These are phyloP conservation scores for Shiraia sp. DNA, from an alignment of 2,329 filamentous ascomycete genomes.

Conservation along the genomic window DNA sequence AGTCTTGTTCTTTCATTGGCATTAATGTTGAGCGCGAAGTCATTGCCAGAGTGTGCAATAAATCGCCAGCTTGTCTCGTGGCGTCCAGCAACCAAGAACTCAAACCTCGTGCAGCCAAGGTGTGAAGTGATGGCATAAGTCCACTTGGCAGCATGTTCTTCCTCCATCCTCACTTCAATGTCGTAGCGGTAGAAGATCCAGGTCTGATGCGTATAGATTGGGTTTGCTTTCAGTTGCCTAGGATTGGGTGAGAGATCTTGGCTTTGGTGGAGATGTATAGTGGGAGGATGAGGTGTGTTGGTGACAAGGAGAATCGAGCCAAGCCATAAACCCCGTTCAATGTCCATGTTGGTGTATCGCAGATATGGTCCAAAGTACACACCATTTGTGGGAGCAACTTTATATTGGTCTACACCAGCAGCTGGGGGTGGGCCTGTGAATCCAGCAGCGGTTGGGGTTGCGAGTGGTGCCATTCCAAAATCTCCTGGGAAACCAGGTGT, in stretches of 20 bases:
- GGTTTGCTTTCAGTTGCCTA: conserved; percentile 77
- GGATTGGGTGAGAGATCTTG: conserved; percentile 90
- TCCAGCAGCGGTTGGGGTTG: conserved; percentile 75
- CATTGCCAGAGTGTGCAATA: conserved; percentile 93
- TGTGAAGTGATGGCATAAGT: conserved; percentile 98
- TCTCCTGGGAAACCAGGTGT: conserved; percentile 84
- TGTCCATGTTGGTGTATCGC: conserved; percentile 94
- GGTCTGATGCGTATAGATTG: conserved; percentile 85
- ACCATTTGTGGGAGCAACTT: conserved; percentile 88
- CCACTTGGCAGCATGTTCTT: conserved; percentile 78
- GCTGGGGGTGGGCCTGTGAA: conserved; percentile 87
- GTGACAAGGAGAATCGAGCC: conserved; percentile 94
- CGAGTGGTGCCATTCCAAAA: conserved; percentile 76
- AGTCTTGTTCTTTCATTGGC: conserved; percentile 83
- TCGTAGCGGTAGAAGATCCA: conserved; percentile 98
- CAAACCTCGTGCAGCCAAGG: conserved; percentile 94
- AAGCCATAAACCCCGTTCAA: conserved; percentile 87
- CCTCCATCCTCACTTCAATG: conserved; percentile 85
- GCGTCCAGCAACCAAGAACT: conserved; percentile 91
- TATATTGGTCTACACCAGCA: conserved; percentile 92
- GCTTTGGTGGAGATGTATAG: conserved; percentile 92
- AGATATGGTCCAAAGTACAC: conserved; percentile 98
- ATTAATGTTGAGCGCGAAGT: conserved; percentile 86
- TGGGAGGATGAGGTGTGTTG: conserved; percentile 88
- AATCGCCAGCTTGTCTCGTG: conserved; percentile 94